Percentiles rank a stretch among this genome's conserved stretches.
These are phyloP conservation scores for Thinopyrum obtusiflorum DNA, from an alignment of 202 grass and related monocot genomes.

Conservation along the genomic window DNA sequence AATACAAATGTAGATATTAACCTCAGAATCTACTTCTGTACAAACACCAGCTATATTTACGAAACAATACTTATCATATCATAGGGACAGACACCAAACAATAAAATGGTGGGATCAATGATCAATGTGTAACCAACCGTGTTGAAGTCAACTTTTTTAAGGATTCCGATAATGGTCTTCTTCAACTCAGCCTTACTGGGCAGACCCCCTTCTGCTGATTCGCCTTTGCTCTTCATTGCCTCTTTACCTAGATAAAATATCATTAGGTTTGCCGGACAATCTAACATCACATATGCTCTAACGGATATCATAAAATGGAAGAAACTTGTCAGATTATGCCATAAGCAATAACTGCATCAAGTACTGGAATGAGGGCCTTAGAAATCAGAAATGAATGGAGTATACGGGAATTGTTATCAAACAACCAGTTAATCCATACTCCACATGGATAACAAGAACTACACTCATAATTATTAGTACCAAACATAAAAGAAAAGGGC, in stretches of 20 bases:
- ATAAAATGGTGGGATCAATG: constrained; percentile 19
- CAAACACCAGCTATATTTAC: not conserved
- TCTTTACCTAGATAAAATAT: constrained; percentile 72
- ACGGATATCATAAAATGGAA: constrained; percentile 20
- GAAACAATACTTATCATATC: not conserved
- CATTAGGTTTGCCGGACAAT: constrained; percentile 6
- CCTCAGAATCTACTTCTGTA: not conserved
- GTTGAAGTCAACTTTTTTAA: constrained; percentile 97
- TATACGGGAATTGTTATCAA: not conserved
- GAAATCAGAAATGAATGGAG: not conserved
- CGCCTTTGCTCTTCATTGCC: constrained; percentile 52
- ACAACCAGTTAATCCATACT: constrained; percentile 12
- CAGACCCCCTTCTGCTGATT: constrained; percentile 42
- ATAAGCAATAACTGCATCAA: not conserved
- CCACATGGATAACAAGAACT: not conserved
- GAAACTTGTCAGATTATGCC: constrained; percentile 7
- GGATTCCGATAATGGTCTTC: constrained; percentile 73
- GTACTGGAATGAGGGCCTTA: not conserved
- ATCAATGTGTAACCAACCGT: constrained; percentile 49
- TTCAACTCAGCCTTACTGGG: constrained; percentile 84
- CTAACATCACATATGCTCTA: not conserved
- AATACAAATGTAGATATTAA: not conserved
- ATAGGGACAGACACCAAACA: not conserved
- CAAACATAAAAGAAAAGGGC: not conserved
- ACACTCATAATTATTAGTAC: not conserved